Evolutionary conservation across 495 filamentous ascomycete genomes (phyloP).

Genomic region (Beverwykella pulmonaria): DNA sequence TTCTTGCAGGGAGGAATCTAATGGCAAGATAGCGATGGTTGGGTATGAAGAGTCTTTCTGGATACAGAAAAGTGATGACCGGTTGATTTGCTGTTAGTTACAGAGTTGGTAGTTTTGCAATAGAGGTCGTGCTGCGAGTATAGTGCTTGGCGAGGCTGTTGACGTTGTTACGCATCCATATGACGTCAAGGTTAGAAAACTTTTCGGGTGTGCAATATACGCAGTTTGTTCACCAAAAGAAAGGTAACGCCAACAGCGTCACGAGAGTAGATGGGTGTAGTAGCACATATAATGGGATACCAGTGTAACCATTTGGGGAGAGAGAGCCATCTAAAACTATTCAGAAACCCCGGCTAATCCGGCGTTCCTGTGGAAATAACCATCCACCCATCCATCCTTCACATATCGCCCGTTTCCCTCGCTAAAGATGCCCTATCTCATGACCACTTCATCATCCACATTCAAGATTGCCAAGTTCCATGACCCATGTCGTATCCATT

Average conservation of each 20-base stretch:
- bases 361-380: slow-evolving; percentile 6
- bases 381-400: slow-evolving; percentile 1
- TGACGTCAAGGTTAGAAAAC: background rate
- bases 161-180: background rate
- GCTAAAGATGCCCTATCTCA: slow-evolving; percentile 1
- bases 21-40: background rate
- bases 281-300: background rate
- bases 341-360: slow-evolving; percentile 27
- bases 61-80: background rate
- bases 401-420: background rate
- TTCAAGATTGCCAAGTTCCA: slow-evolving; percentile 9
- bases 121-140: background rate
- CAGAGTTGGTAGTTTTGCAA: background rate
- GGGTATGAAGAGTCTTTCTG: too few relatives aligned
- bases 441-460: slow-evolving; percentile 1
- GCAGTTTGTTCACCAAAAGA: too few relatives aligned
- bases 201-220: background rate
- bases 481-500: slow-evolving; percentile 9
- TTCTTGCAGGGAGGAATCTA: too few relatives aligned
- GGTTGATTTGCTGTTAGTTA: background rate
- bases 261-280: background rate
- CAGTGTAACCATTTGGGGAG: background rate
- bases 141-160: background rate
- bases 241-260: background rate
- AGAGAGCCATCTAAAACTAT: slow-evolving; percentile 22